A percentile compares a stretch with the other conserved stretches of the same genome.
Evolutionary conservation across 2,329 filamentous ascomycete species (phyloP).

Genomic region (Dothideomycetes sp.): DNA sequence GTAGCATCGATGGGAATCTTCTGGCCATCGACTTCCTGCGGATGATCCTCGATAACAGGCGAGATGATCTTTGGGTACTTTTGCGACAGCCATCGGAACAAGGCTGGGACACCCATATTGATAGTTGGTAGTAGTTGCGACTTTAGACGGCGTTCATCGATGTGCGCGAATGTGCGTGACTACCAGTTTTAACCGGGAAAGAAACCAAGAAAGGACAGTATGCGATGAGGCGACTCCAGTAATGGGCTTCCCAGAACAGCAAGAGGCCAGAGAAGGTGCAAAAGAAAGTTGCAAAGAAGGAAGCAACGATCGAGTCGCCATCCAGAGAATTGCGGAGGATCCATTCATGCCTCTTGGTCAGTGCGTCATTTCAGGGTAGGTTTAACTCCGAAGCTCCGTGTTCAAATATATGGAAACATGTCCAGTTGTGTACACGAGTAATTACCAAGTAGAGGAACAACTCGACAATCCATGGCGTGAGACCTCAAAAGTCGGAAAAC

Average conservation of each 20-base stretch:
- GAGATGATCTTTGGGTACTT: slow-evolving; percentile 98
- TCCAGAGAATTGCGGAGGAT: too few relatives aligned
- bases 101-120: slow-evolving; percentile 84
- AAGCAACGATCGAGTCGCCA: too few relatives aligned
- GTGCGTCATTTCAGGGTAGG: too few relatives aligned
- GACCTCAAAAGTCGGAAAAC: too few relatives aligned
- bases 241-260: not conserved
- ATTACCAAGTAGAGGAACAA: too few relatives aligned
- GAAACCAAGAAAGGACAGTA: not conserved
- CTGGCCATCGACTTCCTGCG: slow-evolving; percentile 72
- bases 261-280: not conserved
- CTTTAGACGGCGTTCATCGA: slow-evolving; percentile 2
- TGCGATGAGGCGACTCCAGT: not conserved
- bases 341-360: too few relatives aligned
- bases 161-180: not conserved
- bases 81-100: slow-evolving; percentile 92
- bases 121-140: not conserved
- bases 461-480: too few relatives aligned
- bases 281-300: too few relatives aligned
- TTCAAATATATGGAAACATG: too few relatives aligned
- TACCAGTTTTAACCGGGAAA: too few relatives aligned
- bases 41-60: slow-evolving; percentile 76
- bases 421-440: too few relatives aligned
- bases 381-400: too few relatives aligned
- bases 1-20: slow-evolving; percentile 78